Percentiles rank a stretch among this genome's conserved stretches.
phyloP scores from a whole-genome alignment of 495 filamentous ascomycete species.

The Usnea hakonensis region DNA sequence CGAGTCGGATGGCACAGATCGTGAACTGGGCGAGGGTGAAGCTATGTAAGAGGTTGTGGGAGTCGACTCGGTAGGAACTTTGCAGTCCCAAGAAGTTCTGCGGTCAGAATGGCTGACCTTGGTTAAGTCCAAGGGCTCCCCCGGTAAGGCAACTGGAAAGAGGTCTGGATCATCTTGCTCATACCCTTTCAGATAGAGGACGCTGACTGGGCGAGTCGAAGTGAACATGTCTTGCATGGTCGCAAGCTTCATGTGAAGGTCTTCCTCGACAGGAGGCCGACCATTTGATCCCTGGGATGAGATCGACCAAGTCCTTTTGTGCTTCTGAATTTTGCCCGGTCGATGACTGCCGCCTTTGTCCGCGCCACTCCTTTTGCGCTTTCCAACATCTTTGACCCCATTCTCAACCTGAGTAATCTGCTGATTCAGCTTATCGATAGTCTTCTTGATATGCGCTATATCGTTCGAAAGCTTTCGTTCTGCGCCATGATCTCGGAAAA shows the following conservation, averaged over 20 bases:
- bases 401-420: constrained; percentile 83
- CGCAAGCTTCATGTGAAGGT: constrained; percentile 75
- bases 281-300: constrained; percentile 71
- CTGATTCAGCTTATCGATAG: constrained; percentile 87
- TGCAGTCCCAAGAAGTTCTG: constrained; percentile 50
- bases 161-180: constrained; percentile 84
- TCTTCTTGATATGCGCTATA: constrained; percentile 84
- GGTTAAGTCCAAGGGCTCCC: constrained; percentile 54
- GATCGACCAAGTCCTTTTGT: constrained; percentile 93
- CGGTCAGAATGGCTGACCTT: constrained; percentile 46
- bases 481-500: constrained; percentile 93
- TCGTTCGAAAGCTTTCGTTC: constrained; percentile 95
- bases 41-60: constrained; percentile 53
- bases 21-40: constrained; percentile 63
- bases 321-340: constrained; percentile 74
- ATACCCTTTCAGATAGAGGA: constrained; percentile 74
- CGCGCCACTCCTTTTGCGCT: constrained; percentile 68
- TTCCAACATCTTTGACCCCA: constrained; percentile 80
- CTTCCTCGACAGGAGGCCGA: constrained; percentile 70
- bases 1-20: constrained; percentile 48
- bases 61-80: constrained; percentile 45
- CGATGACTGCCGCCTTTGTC: constrained; percentile 43
- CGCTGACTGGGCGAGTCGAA: constrained; percentile 76
- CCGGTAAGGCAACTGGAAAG: constrained; percentile 68
- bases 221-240: constrained; percentile 94